phyloP scores from a whole-genome alignment of 164 flowering plant species.

The Kalanchoe fedtschenkoi region DNA sequence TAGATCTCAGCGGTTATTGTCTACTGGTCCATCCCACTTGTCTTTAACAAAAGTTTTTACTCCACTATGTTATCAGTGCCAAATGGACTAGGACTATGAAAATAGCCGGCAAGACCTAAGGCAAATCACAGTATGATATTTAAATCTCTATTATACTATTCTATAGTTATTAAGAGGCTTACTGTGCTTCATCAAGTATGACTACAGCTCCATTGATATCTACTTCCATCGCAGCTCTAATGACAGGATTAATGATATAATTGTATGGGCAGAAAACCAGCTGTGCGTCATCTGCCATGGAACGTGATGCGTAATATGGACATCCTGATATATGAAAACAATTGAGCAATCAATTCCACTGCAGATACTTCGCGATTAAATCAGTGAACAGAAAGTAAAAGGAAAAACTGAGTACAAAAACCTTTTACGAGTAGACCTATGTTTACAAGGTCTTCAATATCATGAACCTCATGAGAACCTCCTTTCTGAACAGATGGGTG shows the following conservation, averaged over 20 bases:
- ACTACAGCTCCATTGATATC: constrained; percentile 69
- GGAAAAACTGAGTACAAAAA: constrained; percentile 3
- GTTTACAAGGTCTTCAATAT: constrained; percentile 95
- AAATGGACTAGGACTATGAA: too few species aligned
- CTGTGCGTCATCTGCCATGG: constrained; percentile 75
- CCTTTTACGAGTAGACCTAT: constrained; percentile 74
- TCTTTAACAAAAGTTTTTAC: neutral
- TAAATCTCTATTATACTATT: neutral
- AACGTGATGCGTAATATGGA: constrained; percentile 86
- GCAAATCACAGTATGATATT: neutral
- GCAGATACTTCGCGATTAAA: neutral
- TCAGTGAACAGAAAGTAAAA: neutral
- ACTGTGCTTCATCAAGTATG: constrained; percentile 98
- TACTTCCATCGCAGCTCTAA: constrained; percentile 81
- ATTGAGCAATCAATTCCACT: neutral
- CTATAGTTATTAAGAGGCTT: constrained; percentile 17
- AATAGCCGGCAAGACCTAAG: neutral
- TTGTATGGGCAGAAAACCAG: constrained; percentile 88
- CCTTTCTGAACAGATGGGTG: constrained; percentile 80
- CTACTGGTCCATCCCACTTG: neutral
- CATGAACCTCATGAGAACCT: constrained; percentile 85
- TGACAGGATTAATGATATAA: constrained; percentile 67
- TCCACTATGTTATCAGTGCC: neutral
- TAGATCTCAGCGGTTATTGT: neutral
- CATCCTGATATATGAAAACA: constrained; percentile 43